Base-by-base conservation (phyloP, 2,329 filamentous ascomycete genomes). In the Tolypocladium ovalisporum region DNA sequence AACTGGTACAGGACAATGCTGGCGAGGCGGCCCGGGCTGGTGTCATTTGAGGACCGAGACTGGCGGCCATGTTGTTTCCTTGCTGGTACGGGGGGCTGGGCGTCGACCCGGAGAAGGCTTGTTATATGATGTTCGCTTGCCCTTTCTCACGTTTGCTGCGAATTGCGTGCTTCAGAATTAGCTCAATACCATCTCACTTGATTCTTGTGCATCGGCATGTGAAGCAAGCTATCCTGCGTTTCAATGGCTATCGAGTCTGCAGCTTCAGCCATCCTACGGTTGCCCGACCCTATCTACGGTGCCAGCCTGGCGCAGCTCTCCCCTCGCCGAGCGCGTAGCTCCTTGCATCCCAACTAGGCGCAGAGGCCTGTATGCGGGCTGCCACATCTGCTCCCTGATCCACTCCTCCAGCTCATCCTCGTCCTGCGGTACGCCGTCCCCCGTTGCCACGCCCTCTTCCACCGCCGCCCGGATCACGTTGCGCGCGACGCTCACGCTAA, bases 321-420 rank as follows among this genome's bases (percentile, higher is more conserved):
- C 68, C 56, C 61, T 85, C 0, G 85, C 86, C 61, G 76, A 71
- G n/a, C 82, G 74, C 53, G 76, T 79, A 1, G 85, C 84, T 0
- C 67, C 69, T 6, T 74, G 70, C 34, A 75, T 71, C 24, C 75
- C 72, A 6, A 90, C 83, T 39, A 77, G 75, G 67, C 77, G 80
- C 62, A 90, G 68, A 1, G 82, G 80, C 32, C 87, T 71, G 68
- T 92, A 93, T 54, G 77, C 78, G 0, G 88, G 79, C 60, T 87
- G 76, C 89, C 88, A 92, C 88, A 92, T 92, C 75, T 91, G 88
- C 72, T 85, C 85, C 32, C 78, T 70, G 59, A 92, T 85, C 88
- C 88, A 93, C 58, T 81, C 80, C 57, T 88, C 84, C 37, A 90
- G 64, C 3, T 83, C 79, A 0, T 65, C 73, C 1, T 83, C 73